Evolutionary conservation across 192 early-diverging fungal species (phyloP), one percentile per base, ranked within the genome.

Genomic region (Backusella macrospora): DNA sequence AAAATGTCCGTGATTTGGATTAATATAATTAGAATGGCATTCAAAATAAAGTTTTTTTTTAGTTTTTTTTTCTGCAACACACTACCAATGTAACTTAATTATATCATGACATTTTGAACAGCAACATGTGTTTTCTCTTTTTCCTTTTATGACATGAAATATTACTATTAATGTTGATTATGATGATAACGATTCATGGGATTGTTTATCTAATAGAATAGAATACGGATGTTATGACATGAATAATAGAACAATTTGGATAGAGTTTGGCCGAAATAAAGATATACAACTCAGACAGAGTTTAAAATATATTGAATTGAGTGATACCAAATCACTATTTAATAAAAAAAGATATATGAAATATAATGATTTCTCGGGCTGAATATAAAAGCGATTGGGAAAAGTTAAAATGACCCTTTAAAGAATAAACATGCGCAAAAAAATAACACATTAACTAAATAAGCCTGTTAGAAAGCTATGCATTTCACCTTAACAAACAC

Each of bases 71-170:
- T 21, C 52, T 55, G 52, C 21, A 55, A 55, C 52, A 55, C 52
- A 21, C 52, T 59, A 21, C 52, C 52, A 26, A 59, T 26, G 52
- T 59, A 59, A 59, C 21, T 59, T 26, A 59, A 59, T 59, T 59
- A 9, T 23, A 4, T 14, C 7, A 26, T 59, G 52, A 59, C 52
- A 59, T 59, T 4, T 59, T 21, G 21, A 59, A 23, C 21, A 34
- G 29, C 29, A 59, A 59, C 52, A 59, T 59, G 52, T 59, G 52
- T 13, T 55, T 59, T 43, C 42, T 10, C 6, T 55, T 55, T 59
- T 23, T 26, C n/a, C 16, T 59, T 49, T 59, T 26, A 10, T 23
- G 21, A 26, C 26, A 26, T 59, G 26, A 59, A 23, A 49, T 6
- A 34, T 34, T 34, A 34, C 29, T 34, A 34, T 34, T 34, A 34